Conservation (phyloP, 371 early-diverging fungal genomes). For the Mortierella sp. region DNA sequence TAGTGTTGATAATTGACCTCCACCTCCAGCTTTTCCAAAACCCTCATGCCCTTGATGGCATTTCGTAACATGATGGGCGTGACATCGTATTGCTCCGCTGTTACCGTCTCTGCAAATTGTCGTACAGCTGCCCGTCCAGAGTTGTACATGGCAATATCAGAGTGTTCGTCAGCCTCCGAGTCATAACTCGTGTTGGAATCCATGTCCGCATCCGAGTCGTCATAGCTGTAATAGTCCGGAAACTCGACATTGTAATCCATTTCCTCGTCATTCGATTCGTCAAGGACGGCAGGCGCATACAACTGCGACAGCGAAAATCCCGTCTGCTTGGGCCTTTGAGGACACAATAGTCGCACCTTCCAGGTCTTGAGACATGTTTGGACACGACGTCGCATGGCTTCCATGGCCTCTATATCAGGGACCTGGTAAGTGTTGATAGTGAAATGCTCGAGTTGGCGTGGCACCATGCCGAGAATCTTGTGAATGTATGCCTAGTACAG, state of each 20-base stretch:
- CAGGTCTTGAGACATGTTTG: slow-evolving; percentile 19
- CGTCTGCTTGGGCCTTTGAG: slow-evolving; percentile 15
- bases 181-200: no score
- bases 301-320: slow-evolving; percentile 12
- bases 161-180: neutral
- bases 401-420: slow-evolving; percentile 10
- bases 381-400: slow-evolving; percentile 8
- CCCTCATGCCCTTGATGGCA: slow-evolving; percentile 11
- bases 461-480: slow-evolving; percentile 17
- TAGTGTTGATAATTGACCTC: slow-evolving; percentile 29
- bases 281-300: slow-evolving; percentile 17
- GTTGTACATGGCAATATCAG: neutral
- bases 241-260: slow-evolving; percentile 1
- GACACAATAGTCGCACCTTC: slow-evolving; percentile 24
- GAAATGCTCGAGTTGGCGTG: slow-evolving; percentile 15
- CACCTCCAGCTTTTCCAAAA: slow-evolving; percentile 13
- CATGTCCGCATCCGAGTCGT: slow-evolving; percentile 7
- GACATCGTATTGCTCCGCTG: slow-evolving; percentile 13
- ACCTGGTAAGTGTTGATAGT: slow-evolving; percentile 19
- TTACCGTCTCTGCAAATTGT: neutral
- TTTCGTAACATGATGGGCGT: slow-evolving; percentile 24
- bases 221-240: slow-evolving; percentile 1
- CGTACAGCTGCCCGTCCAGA: slow-evolving; percentile 2
- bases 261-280: slow-evolving; percentile 11
- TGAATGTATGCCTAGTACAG: slow-evolving; percentile 13